phyloP scores from a whole-genome alignment of 2,329 filamentous ascomycete genomes.

The Phaeophleospora eucalypticola region DNA sequence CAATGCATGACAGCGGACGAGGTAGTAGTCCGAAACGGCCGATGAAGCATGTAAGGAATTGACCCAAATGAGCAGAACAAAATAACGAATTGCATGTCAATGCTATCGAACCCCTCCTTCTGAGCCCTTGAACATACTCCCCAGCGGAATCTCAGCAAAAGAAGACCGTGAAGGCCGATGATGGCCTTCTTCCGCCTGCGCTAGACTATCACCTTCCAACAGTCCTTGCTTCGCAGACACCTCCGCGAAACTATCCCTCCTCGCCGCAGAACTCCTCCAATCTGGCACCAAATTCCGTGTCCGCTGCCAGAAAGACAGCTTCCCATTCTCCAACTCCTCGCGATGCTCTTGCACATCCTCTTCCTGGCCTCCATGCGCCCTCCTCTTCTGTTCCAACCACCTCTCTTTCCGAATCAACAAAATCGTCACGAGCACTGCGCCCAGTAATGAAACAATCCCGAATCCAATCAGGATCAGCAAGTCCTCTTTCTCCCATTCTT shows the following conservation, averaged over 20 bases:
- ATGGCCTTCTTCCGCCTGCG: not conserved
- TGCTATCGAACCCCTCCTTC: not conserved
- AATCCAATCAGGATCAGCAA: constrained; percentile 11
- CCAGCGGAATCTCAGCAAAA: not conserved
- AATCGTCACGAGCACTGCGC: constrained; percentile 7
- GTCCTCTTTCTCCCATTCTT: constrained; percentile 9
- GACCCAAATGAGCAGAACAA: not conserved
- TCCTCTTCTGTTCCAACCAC: not conserved
- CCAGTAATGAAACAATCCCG: constrained; percentile 9
- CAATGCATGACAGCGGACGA: not conserved
- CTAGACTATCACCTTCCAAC: constrained; percentile 1
- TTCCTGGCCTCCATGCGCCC: not conserved
- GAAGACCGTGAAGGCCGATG: not conserved
- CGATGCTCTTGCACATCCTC: too few relatives aligned
- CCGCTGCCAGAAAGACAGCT: too few relatives aligned
- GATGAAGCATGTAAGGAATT: not conserved
- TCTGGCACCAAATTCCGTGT: not conserved
- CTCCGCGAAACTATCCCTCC: constrained; percentile 2
- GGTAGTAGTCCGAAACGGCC: not conserved
- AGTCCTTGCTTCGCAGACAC: constrained; percentile 6
- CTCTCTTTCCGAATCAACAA: constrained; percentile 5
- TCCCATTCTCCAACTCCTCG: too few relatives aligned
- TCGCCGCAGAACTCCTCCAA: not conserved
- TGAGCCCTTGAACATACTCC: not conserved
- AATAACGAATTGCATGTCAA: not conserved